Evolutionary conservation across 108 stramenopile species (phyloP), one percentile per base, ranked within the genome.

Genomic region (Stephanodiscus minutulus): DNA sequence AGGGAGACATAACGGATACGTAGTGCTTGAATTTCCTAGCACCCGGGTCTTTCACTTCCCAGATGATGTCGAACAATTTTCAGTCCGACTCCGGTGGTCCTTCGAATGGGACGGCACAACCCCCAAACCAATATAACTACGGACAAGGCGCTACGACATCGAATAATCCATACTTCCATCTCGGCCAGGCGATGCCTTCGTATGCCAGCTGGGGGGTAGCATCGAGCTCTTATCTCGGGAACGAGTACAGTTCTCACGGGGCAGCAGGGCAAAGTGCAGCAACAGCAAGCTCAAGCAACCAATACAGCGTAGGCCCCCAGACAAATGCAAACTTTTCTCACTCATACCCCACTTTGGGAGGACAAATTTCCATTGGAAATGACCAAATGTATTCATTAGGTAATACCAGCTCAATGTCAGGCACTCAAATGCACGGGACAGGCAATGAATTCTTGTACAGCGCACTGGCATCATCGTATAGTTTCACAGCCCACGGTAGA

Each of bases 21-120:
- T 15, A 12, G 13, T 15, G 15, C 13, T 15, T 44, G 15, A 15
- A 15, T 44, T 53, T 53, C 3, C 3, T 48, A 6, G 2, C 1
- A 1, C 3, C 27, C 0, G 25, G 22, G 24, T 12, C 8, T 8
- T 53, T 53, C 52, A 22, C 24, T 53, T 53, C 8, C 0, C 52
- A 24, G 10, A 53, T 13, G 35, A 60, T 60, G 59, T 60, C 59
- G 20, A 60, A 43, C 35, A 5, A 20, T 60, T 60, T 35, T 60
- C 59, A 60, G 59, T 27, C 59, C 35, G 21, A 60, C 20, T 36
- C 31, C 55, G 55, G 55, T 17, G 27, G 27, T 22, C 21, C n/a
- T 54, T 24, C 53, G 53, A 54, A 54, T 22, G 53, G 53, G 53
- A 54, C 18, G 18, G 21, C 53, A 7, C 29, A 27, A 60, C 36